A percentile compares a stretch with the other conserved stretches of the same genome.
Evolutionary conservation across 179 eudicot species (phyloP).

Genomic region (Silene noctiflora): DNA sequence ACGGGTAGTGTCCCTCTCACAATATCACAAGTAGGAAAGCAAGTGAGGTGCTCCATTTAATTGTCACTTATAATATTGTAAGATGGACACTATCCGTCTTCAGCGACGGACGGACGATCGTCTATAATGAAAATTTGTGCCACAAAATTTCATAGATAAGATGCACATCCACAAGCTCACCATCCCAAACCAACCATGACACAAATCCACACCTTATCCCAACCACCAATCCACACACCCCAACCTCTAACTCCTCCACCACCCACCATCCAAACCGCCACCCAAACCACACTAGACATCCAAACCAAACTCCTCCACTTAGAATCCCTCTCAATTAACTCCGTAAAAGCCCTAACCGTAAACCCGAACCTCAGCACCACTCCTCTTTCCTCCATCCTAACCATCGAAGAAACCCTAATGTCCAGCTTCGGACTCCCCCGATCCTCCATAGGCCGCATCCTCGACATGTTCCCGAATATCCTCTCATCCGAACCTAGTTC

Average conservation of each 20-base stretch:
- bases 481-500: slow-evolving; percentile 61
- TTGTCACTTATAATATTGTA: too few species aligned
- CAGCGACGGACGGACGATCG: too few species aligned
- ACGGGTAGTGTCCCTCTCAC: too few species aligned
- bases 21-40: too few species aligned
- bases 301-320: slow-evolving; percentile 69
- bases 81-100: too few species aligned
- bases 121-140: too few species aligned
- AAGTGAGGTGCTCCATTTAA: too few species aligned
- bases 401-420: slow-evolving; percentile 50
- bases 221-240: slow-evolving; percentile 17
- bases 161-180: background rate
- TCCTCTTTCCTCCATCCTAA: slow-evolving; percentile 43
- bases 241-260: background rate
- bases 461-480: slow-evolving; percentile 71
- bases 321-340: slow-evolving; percentile 53
- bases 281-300: slow-evolving; percentile 56
- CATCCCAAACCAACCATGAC: slow-evolving; percentile 2
- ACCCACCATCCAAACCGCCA: slow-evolving; percentile 36
- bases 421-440: slow-evolving; percentile 54
- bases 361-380: slow-evolving; percentile 74
- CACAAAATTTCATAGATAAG: too few species aligned
- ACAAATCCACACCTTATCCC: slow-evolving; percentile 13
- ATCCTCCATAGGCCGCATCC: slow-evolving; percentile 58
- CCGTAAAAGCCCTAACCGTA: slow-evolving; percentile 54